Evolutionary conservation across 2,329 filamentous ascomycete species (phyloP).

Genomic region (Lasiodiplodia citricola): DNA sequence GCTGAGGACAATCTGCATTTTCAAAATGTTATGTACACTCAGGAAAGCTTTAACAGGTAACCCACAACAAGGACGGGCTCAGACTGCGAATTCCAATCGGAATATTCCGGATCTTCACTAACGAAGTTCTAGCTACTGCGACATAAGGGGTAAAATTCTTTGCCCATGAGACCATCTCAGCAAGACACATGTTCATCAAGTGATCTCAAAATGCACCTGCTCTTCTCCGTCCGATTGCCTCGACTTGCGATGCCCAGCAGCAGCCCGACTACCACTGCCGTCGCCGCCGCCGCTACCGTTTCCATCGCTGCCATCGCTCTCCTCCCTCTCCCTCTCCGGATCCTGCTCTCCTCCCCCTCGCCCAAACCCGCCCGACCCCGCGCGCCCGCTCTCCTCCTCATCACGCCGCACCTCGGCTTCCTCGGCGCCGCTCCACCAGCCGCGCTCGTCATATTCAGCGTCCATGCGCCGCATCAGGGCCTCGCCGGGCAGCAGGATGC

Average conservation of each 20-base stretch:
- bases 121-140: not conserved
- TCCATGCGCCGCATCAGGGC: constrained; percentile 43
- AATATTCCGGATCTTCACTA: not conserved
- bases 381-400: constrained; percentile 16
- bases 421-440: constrained; percentile 25
- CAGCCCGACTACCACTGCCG: not conserved
- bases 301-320: not conserved
- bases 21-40: not conserved
- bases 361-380: not conserved
- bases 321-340: not conserved
- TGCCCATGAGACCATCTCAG: not conserved
- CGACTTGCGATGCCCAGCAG: not conserved
- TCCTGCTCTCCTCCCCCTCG: not conserved
- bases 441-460: constrained; percentile 32
- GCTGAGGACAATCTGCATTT: not conserved
- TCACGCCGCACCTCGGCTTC: constrained; percentile 29
- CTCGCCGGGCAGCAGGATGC: constrained; percentile 40
- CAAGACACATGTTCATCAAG: not conserved
- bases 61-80: not conserved
- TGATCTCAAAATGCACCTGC: constrained; percentile 17
- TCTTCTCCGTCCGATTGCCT: not conserved
- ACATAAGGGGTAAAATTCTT: not conserved
- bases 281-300: too few species aligned
- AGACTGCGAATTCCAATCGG: not conserved
- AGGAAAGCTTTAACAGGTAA: not conserved